These are phyloP conservation scores for Spiromastix sp. DNA, from an alignment of 2,329 filamentous ascomycete genomes.

Conservation along the genomic window DNA sequence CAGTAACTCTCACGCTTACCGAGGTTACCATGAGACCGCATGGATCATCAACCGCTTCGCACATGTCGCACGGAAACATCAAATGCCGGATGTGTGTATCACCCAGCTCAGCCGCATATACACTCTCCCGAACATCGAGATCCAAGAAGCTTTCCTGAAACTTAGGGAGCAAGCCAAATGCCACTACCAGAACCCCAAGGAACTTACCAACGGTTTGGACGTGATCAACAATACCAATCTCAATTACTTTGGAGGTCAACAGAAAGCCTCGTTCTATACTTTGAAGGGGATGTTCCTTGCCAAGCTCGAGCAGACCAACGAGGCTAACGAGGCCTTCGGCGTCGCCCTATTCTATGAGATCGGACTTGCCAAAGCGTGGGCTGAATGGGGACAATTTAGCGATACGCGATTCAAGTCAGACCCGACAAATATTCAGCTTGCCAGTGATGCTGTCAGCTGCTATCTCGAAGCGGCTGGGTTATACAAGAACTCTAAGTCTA, in stretches of 20 bases:
- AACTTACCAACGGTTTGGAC: constrained; percentile 84
- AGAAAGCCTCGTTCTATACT: constrained; percentile 98
- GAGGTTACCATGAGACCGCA: constrained; percentile 95
- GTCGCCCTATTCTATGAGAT: constrained; percentile 95
- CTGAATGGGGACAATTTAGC: constrained; percentile 98
- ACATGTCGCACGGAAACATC: constrained; percentile 94
- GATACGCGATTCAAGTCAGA: constrained; percentile 93
- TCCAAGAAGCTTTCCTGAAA: constrained; percentile 97
- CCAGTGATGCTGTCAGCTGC: constrained; percentile 85
- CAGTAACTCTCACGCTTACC: constrained; percentile 89
- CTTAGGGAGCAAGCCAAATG: constrained; percentile 97
- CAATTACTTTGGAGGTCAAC: constrained; percentile 90
- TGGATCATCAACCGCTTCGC: constrained; percentile 99
- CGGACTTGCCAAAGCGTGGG: constrained; percentile 92
- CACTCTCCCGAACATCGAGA: constrained; percentile 97
- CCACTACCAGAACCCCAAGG: constrained; percentile 90
- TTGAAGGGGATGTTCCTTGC: constrained; percentile 99
- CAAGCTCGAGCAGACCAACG: constrained; percentile 79
- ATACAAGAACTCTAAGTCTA: constrained; percentile 93
- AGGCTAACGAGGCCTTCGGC: constrained; percentile 88
- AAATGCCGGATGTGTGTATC: constrained; percentile 93
- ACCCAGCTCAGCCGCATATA: constrained; percentile 96
- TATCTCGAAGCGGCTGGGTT: constrained; percentile 92
- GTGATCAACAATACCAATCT: constrained; percentile 99
- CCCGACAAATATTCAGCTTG: constrained; percentile 67